Evolutionary conservation across 139 green algal species (phyloP), one percentile per base, ranked within the genome.

Genomic region (Chlorella ohadii): DNA sequence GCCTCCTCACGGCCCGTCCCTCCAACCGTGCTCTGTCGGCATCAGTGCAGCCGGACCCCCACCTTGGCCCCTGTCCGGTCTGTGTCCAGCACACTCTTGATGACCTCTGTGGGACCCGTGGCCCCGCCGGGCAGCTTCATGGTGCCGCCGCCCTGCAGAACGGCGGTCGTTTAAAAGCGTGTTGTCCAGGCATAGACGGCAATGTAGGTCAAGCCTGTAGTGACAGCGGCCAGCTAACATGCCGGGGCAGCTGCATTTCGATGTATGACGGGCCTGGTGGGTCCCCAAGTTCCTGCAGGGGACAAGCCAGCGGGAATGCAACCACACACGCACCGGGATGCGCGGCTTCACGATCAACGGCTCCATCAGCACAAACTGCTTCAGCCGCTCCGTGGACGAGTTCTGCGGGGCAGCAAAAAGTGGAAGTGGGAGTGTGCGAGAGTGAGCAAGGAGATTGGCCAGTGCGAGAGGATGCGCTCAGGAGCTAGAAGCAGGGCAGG

Each of bases 341-440:
- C 75, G 81, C 22, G 68, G 80, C 38, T 86, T 85, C 16, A 98
- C 89, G 2, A 95, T 77, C 11, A 92, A 87, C 33, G 97, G 96
- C 83, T 99, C 94, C 87, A 98, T 98, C 20, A 97, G 91, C 25
- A 99, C 92, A 71, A 98, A 98, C 61, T 95, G 87, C 85, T 97
- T 97, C 4, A 99, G 90, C 11, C 93, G 91, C 81, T 99, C 97
- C 17, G 96, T 98, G 79, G 89, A 93, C 2, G 95, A 98, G 85
- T 87, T 94, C 66, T 99, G 97, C 9, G 15, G 11, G 19, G 51
- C 7, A 20, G 51, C 12, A 22, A 13, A 34, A 33, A 33, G 61
- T n/a, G n/a, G n/a, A n/a, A 3, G 9, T 34, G 34, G 61, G 20
- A 34, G 27, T 17, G 1, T 67, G 61, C 7, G 44, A 16, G 7